Conservation (phyloP, 2,329 filamentous ascomycete genomes). For the Thermoascus crustaceus region DNA sequence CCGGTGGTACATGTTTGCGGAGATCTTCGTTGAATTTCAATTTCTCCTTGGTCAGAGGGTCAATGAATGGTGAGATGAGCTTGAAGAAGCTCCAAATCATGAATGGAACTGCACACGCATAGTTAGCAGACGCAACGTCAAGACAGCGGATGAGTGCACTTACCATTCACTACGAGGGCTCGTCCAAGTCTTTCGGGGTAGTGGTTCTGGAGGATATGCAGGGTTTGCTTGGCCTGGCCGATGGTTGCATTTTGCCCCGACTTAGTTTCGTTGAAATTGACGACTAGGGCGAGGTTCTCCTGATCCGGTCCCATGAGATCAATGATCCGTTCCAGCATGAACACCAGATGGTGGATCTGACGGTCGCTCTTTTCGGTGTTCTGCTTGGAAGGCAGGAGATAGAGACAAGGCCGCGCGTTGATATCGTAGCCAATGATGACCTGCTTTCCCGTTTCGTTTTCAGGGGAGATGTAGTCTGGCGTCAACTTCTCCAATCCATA, state of each 20-base stretch:
- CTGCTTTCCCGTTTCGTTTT: conserved; percentile 97
- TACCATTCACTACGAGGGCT: conserved; percentile 82
- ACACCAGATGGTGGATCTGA: conserved; percentile 90
- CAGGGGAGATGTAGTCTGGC: conserved; percentile 77
- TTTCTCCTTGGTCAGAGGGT: conserved; percentile 86
- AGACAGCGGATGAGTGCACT: conserved; percentile 21
- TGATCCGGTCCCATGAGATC: conserved; percentile 81
- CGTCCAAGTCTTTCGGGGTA: conserved; percentile 88
- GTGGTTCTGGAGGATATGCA: conserved; percentile 87
- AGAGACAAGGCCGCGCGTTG: conserved; percentile 76
- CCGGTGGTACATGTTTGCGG: conserved; percentile 66
- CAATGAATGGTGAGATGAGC: conserved; percentile 90
- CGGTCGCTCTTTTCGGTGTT: conserved; percentile 82
- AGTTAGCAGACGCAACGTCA: conserved; percentile 2
- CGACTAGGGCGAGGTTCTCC: conserved; percentile 76
- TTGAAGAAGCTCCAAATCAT: conserved; percentile 93
- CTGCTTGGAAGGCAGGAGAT: conserved; percentile 80
- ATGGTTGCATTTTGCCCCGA: conserved; percentile 69
- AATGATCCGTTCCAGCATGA: conserved; percentile 85
- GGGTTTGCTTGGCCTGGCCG: conserved; percentile 68
- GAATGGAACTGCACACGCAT: conserved; percentile 61
- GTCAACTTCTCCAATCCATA: conserved; percentile 71
- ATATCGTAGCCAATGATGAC: conserved; percentile 82
- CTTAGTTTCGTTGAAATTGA: conserved; percentile 82
- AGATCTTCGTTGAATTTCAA: conserved; percentile 97